phyloP scores from a whole-genome alignment of 441 rosid genomes.

The Mallotus japonicus region DNA sequence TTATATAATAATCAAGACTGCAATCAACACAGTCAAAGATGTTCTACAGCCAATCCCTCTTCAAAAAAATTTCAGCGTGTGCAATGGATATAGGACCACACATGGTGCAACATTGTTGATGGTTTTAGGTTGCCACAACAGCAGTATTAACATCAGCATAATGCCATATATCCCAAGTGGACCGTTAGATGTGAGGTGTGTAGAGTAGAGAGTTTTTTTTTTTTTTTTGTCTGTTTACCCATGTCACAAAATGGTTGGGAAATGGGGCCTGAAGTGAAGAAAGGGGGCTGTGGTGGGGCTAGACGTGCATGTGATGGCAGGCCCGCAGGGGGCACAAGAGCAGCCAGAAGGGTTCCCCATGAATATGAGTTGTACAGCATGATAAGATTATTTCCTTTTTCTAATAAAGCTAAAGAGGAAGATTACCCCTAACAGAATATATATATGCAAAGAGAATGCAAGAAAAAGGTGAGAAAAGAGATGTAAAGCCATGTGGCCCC shows the following conservation, averaged over 20 bases:
- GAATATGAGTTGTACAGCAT: conserved; percentile 41
- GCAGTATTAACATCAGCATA: background rate
- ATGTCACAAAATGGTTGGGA: background rate
- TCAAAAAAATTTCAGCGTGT: background rate
- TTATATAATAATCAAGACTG: no score
- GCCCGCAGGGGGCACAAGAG: background rate
- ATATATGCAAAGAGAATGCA: background rate
- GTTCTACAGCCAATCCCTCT: background rate
- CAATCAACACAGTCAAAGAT: no score
- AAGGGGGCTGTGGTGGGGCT: conserved; percentile 9
- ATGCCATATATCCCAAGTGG: background rate
- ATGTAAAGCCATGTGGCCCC: conserved; percentile 5
- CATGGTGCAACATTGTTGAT: background rate
- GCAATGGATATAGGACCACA: no score
- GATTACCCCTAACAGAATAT: background rate
- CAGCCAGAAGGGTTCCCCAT: conserved; percentile 1
- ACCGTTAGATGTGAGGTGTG: background rate
- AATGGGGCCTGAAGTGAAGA: no score
- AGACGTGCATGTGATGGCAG: conserved; percentile 34
- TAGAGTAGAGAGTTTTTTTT: background rate
- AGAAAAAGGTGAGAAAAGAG: background rate
- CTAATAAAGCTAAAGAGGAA: background rate
- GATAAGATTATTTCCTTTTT: background rate
- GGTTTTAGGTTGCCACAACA: background rate
- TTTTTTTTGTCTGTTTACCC: background rate